These are phyloP conservation scores for Neurospora sublineolata DNA, from an alignment of 495 filamentous ascomycete genomes.

Conservation along the genomic window DNA sequence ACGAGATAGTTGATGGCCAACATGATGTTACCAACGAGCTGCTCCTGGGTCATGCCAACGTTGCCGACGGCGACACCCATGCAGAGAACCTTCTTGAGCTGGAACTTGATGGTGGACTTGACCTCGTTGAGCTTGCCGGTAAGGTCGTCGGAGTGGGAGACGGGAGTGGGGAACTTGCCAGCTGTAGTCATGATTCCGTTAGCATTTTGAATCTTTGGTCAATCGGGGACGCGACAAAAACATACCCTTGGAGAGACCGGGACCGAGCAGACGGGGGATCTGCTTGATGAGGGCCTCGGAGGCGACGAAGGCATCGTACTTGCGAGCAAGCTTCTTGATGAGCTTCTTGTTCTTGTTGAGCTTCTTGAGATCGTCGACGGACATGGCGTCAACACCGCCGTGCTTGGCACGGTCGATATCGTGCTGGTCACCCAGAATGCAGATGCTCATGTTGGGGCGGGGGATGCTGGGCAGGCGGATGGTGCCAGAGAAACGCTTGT, in stretches of 20 bases:
- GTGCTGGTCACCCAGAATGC: conserved; percentile 98
- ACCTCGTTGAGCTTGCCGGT: conserved; percentile 90
- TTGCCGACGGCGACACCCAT: conserved; percentile 98
- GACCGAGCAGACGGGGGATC: conserved; percentile 97
- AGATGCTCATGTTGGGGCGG: conserved; percentile 89
- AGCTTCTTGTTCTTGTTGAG: conserved; percentile 99
- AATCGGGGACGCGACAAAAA: neutral
- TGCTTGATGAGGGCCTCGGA: conserved; percentile 97
- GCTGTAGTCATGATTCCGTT: conserved; percentile 38
- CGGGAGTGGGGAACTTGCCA: conserved; percentile 97
- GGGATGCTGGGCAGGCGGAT: conserved; percentile 85
- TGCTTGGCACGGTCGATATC: conserved; percentile 99
- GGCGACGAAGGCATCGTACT: conserved; percentile 98
- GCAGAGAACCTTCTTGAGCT: conserved; percentile 99
- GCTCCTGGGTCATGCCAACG: conserved; percentile 92
- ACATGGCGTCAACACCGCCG: conserved; percentile 94
- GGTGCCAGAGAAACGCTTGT: conserved; percentile 99
- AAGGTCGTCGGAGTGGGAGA: conserved; percentile 92
- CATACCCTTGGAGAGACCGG: conserved; percentile 94
- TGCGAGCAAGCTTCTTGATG: conserved; percentile 99
- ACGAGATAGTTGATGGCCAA: conserved; percentile 99
- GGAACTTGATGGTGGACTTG: conserved; percentile 99
- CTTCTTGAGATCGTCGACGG: conserved; percentile 96
- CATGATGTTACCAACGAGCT: conserved; percentile 89
- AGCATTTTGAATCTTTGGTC: conserved; percentile 2